Evolutionary conservation across 2,329 filamentous ascomycete genomes (phyloP), one percentile per base, ranked within the genome.

Genomic region (Claviceps capensis): DNA sequence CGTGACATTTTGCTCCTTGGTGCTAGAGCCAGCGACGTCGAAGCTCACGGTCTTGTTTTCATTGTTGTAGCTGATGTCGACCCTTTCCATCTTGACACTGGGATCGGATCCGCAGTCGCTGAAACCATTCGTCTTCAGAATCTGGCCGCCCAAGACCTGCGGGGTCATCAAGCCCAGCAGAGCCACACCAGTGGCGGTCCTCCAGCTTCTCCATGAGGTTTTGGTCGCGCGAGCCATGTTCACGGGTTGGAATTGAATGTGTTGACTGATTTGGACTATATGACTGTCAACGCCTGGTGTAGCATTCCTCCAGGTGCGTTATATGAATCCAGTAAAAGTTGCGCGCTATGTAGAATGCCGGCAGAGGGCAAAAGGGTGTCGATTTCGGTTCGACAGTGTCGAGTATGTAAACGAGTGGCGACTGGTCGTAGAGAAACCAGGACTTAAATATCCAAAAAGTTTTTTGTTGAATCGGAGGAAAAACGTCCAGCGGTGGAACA

Each of bases 41-140:
- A 96, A 97, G 3, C 72, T 78, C 55, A 97, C 77, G 48, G 77
- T 78, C 64, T 86, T 82, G 54, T 82, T 81, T 53, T 77, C 75
- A 57, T 83, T 83, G 72, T 95, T 80, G 71, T 94, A 97, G 59
- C 78, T 72, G 54, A 96, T 84, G 60, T 91, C 73, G 56, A 94
- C 73, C 60, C 77, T 82, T 58, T 88, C 74, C 51, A 96, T 83
- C 56, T 76, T 76, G 61, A 97, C 73, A 66, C 60, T 76, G 60
- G 62, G 45, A 34, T 75, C 67, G 49, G 64, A 63, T 40, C 63
- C 65, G 69, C 93, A 97, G 57, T 82, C 82, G 61, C 75, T 80
- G 71, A 93, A 95, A 54, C 89, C 87, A 56, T 78, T 79, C 23
- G 90, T 96, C 63, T 83, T 79, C 53, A 98, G 78, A 53, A 94